A percentile compares a stretch with the other conserved stretches of the same genome.
Conservation (phyloP, 306 rosid genomes). For the Sesbania bispinosa region DNA sequence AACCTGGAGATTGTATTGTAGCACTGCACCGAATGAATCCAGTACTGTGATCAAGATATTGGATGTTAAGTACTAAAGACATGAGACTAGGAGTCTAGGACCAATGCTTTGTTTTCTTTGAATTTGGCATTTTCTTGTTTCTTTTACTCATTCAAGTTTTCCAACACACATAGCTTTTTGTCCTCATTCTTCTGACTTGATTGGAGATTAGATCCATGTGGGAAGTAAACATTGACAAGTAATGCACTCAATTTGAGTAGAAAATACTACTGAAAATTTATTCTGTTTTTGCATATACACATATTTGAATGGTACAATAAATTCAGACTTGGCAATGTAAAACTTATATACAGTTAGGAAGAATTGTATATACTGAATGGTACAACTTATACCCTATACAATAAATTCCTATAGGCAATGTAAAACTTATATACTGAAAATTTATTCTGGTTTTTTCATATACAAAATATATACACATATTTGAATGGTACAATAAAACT, state of each 20-base stretch:
- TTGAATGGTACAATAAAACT: no score
- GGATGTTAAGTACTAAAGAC: conserved; percentile 7
- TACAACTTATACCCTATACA: no score
- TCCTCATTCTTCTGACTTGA: background rate
- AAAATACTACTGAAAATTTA: background rate
- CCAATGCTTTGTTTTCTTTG: background rate
- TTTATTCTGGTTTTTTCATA: no score
- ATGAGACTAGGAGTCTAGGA: background rate
- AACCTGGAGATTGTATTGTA: background rate
- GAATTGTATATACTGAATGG: no score
- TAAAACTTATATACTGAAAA: no score
- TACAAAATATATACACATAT: no score
- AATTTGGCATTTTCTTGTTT: background rate
- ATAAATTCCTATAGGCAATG: no score
- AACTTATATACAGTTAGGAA: background rate
- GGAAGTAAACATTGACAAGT: no score
- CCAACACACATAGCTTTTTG: no score
- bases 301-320: background rate
- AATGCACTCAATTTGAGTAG: background rate
- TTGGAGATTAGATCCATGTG: background rate
- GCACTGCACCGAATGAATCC: conserved; percentile 8
- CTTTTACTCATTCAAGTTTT: background rate
- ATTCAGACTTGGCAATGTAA: background rate
- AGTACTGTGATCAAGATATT: conserved; percentile 5
- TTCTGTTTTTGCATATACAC: no score